These are phyloP conservation scores for Magnolia kwangsiensis DNA, from an alignment of 164 flowering plant genomes.

Conservation along the genomic window DNA sequence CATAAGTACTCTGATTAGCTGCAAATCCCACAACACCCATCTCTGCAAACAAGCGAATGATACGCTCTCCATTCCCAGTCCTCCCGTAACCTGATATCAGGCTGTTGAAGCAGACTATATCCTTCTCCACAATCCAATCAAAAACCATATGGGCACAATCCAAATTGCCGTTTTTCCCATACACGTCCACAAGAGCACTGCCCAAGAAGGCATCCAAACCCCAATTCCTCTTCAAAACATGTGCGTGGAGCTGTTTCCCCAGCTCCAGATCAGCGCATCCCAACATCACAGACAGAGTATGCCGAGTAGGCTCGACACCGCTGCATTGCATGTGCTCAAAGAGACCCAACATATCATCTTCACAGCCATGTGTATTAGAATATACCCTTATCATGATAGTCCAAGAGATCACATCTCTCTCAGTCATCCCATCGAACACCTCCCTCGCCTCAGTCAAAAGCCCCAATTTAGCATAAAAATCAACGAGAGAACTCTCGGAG, in stretches of 20 bases:
- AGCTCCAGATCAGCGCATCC: not conserved
- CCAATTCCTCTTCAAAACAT: not conserved
- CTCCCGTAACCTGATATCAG: conserved; percentile 2
- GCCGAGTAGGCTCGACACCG: conserved; percentile 5
- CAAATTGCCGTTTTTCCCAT: not conserved
- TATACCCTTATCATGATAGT: conserved; percentile 51
- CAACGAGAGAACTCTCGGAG: conserved; percentile 37
- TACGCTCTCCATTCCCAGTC: not conserved
- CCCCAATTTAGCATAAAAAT: conserved; percentile 38
- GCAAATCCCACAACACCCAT: not conserved
- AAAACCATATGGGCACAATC: not conserved
- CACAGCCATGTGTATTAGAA: conserved; percentile 16
- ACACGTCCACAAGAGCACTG: conserved; percentile 7
- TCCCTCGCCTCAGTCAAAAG: conserved; percentile 28
- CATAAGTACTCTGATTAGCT: conserved; percentile 4
- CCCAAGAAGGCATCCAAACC: not conserved
- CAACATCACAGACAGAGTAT: not conserved
- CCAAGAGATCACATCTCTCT: conserved; percentile 45
- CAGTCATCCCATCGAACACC: conserved; percentile 33
- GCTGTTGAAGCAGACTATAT: conserved; percentile 3
- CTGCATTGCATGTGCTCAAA: not conserved
- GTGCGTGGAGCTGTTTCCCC: conserved; percentile 11
- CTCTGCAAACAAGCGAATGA: not conserved
- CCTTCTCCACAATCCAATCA: conserved; percentile 1
- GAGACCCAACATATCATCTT: not conserved